Evolutionary conservation across 768 basidiomycete species (phyloP).

Genomic region (Rhizopogon roseolus): DNA sequence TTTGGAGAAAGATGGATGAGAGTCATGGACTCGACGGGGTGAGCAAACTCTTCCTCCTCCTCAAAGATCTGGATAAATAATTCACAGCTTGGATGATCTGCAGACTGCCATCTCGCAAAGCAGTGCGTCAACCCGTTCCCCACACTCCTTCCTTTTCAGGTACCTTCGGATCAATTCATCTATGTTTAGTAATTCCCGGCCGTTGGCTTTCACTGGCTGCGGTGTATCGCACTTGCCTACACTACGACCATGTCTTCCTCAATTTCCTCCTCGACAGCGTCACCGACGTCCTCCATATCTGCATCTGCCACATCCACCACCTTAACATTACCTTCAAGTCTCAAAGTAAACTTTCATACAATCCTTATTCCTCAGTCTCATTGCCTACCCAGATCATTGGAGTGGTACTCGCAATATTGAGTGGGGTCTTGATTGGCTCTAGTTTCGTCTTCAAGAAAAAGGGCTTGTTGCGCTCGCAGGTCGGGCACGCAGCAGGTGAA

Average conservation of each 20-base stretch:
- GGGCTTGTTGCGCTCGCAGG: conserved; percentile 75
- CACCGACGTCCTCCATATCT: conserved; percentile 32
- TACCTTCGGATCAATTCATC: no score
- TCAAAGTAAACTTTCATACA: conserved; percentile 38
- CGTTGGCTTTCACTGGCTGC: no score
- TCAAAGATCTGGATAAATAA: not conserved
- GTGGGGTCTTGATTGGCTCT: conserved; percentile 86
- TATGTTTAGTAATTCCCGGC: no score
- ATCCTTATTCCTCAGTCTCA: conserved; percentile 2
- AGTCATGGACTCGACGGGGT: not conserved
- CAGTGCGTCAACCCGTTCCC: not conserved
- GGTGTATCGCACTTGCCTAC: conserved; percentile 13
- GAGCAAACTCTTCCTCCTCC: no score
- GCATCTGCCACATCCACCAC: conserved; percentile 32
- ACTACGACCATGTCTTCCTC: conserved; percentile 22
- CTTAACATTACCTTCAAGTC: conserved; percentile 35
- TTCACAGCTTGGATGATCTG: not conserved
- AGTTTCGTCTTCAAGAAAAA: conserved; percentile 99
- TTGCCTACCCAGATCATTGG: conserved; percentile 56
- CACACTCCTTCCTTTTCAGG: not conserved
- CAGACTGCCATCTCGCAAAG: no score
- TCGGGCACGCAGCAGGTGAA: conserved; percentile 73
- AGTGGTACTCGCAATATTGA: conserved; percentile 67
- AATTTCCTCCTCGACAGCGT: conserved; percentile 12
- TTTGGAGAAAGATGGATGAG: not conserved